A percentile compares a stretch with the other conserved stretches of the same genome.
Conservation (phyloP, 2,329 filamentous ascomycete species). For the Pseudogymnoascus sp. region DNA sequence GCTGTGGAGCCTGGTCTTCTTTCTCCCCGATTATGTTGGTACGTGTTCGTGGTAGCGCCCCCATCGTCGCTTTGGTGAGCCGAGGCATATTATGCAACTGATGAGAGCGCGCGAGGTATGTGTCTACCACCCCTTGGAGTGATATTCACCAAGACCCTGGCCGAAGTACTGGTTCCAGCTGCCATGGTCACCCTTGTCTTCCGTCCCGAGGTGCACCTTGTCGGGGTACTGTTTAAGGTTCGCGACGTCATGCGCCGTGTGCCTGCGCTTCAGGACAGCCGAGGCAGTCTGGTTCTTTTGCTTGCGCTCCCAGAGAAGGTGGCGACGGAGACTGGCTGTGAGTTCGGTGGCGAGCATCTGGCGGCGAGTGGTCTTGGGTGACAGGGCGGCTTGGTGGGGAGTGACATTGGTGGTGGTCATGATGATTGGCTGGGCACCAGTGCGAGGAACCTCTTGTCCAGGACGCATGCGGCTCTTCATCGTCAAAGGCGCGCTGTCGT, state of each 20-base stretch:
- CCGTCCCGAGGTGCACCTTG: conserved; percentile 42
- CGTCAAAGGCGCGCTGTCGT: conserved; percentile 40
- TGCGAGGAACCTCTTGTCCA: conserved; percentile 44
- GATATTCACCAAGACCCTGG: conserved; percentile 71
- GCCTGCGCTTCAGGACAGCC: conserved; percentile 78
- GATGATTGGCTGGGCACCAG: conserved; percentile 67
- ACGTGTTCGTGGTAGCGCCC: neutral
- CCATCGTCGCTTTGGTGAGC: neutral
- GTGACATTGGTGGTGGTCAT: conserved; percentile 54
- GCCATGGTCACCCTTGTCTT: conserved; percentile 52
- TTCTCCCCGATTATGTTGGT: neutral
- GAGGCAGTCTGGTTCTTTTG: conserved; percentile 87
- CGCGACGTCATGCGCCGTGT: conserved; percentile 84
- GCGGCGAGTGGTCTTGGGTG: conserved; percentile 80
- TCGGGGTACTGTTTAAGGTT: conserved; percentile 79
- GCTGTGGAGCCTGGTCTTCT: neutral
- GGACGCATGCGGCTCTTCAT: conserved; percentile 39
- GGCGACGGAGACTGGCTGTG: conserved; percentile 82
- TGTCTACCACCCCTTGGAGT: conserved; percentile 72
- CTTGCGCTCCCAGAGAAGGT: conserved; percentile 90
- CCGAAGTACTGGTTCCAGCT: conserved; percentile 84
- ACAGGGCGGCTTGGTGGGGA: conserved; percentile 64
- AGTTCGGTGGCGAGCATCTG: conserved; percentile 96
- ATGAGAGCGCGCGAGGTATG: neutral
- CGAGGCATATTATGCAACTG: neutral